Percentiles rank a stretch among this genome's conserved stretches.
Evolutionary conservation across 495 filamentous ascomycete genomes (phyloP).

Genomic region (Hypoxylon perforatum): DNA sequence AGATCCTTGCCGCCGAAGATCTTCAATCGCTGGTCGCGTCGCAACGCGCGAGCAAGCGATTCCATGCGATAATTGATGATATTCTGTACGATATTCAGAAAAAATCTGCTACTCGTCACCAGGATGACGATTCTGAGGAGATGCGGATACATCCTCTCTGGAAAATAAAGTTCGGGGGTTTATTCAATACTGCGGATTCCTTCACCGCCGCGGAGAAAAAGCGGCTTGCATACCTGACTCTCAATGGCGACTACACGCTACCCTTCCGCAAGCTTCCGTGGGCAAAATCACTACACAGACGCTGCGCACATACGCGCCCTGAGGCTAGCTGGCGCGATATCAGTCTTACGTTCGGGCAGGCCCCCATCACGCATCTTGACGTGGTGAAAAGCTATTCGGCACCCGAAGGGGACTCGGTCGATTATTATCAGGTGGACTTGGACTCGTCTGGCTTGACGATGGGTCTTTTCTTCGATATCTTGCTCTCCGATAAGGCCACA

Average conservation of each 20-base stretch:
- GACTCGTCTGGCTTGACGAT: slow-evolving; percentile 37
- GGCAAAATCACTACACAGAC: slow-evolving; percentile 11
- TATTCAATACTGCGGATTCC: slow-evolving; percentile 39
- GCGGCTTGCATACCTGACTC: slow-evolving; percentile 20
- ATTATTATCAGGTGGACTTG: slow-evolving; percentile 40
- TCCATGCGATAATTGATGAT: slow-evolving; percentile 23
- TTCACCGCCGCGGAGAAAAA: slow-evolving; percentile 30
- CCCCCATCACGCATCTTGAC: slow-evolving; percentile 36
- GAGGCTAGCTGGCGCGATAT: slow-evolving; percentile 41
- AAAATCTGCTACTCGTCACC: neutral
- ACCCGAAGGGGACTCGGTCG: slow-evolving; percentile 16
- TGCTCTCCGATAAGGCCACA: slow-evolving; percentile 41
- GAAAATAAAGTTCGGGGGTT: slow-evolving; percentile 30
- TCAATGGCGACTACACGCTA: slow-evolving; percentile 39
- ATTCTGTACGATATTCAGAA: slow-evolving; percentile 20
- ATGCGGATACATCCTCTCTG: slow-evolving; percentile 30
- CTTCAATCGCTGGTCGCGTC: slow-evolving; percentile 28
- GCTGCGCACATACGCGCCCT: slow-evolving; percentile 28
- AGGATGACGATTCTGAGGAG: neutral
- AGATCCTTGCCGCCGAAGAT: slow-evolving; percentile 25
- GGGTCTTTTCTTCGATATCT: slow-evolving; percentile 39
- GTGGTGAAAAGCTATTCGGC: slow-evolving; percentile 36
- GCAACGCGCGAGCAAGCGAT: slow-evolving; percentile 24
- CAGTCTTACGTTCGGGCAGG: slow-evolving; percentile 39
- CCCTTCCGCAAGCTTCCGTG: slow-evolving; percentile 41